phyloP scores from a whole-genome alignment of 2,329 filamentous ascomycete species.

The Claviceps africana region DNA sequence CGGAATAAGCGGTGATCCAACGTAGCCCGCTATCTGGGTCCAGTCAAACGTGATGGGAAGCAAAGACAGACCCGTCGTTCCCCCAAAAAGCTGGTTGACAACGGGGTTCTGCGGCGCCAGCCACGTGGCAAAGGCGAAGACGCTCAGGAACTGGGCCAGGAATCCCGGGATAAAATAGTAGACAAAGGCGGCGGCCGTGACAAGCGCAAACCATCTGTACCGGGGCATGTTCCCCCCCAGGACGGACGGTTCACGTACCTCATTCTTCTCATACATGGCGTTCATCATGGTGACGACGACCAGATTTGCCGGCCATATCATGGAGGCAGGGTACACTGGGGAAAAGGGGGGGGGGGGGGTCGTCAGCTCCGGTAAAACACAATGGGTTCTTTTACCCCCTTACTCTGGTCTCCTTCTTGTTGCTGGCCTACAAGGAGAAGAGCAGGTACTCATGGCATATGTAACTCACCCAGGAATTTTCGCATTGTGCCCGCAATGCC shows the following conservation, averaged over 20 bases:
- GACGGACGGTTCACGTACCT: conserved; percentile 33
- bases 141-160: conserved; percentile 53
- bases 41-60: conserved; percentile 66
- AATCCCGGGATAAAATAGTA: conserved; percentile 61
- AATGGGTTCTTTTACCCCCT: too few relatives aligned
- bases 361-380: conserved; percentile 1
- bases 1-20: conserved; percentile 53
- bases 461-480: conserved; percentile 41
- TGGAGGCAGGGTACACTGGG: conserved; percentile 52
- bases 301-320: conserved; percentile 61
- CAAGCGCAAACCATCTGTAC: conserved; percentile 48
- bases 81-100: conserved; percentile 62
- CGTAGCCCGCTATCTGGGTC: conserved; percentile 56
- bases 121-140: conserved; percentile 61
- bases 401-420: too few relatives aligned
- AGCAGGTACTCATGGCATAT: not conserved
- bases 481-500: conserved; percentile 55
- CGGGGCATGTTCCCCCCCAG: conserved; percentile 52
- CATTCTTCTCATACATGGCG: conserved; percentile 53
- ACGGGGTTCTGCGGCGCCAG: conserved; percentile 53
- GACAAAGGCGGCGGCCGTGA: conserved; percentile 42
- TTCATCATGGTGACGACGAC: conserved; percentile 55
- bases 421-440: not conserved
- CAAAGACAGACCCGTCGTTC: conserved; percentile 50
- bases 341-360: too few relatives aligned